Percentiles rank a stretch among this genome's conserved stretches.
Evolutionary conservation across 108 stramenopile species (phyloP).

Genomic region (Aurantiochytrium sp.): DNA sequence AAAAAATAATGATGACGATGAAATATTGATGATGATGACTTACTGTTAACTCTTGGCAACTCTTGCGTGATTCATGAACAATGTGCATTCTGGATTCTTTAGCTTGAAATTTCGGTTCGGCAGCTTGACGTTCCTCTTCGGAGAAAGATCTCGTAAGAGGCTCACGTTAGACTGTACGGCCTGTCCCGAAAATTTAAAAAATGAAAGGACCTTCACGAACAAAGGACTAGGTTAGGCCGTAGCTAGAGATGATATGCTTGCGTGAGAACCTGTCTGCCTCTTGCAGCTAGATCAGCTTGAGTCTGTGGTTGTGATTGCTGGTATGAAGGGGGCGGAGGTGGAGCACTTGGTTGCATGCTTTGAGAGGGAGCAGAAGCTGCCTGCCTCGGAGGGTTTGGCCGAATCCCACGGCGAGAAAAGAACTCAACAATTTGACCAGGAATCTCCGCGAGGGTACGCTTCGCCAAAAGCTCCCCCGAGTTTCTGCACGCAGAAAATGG

Average conservation of each 20-base stretch:
- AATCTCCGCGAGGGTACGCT: not conserved
- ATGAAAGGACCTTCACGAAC: not conserved
- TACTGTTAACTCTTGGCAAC: no score
- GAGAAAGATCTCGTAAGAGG: no score
- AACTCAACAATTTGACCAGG: not conserved
- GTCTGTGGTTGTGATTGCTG: not conserved
- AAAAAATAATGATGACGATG: no score
- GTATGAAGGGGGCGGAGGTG: not conserved
- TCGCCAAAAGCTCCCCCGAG: not conserved
- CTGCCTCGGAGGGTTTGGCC: not conserved
- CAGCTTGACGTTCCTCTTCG: no score
- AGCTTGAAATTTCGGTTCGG: no score
- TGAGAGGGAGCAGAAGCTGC: not conserved
- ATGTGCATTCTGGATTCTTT: no score
- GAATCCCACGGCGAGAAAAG: not conserved
- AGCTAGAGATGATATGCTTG: not conserved
- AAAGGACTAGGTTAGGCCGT: not conserved
- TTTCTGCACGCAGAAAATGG: constrained; percentile 2
- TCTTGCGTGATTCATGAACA: no score
- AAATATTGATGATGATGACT: no score
- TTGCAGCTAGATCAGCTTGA: not conserved
- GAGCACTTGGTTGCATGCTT: not conserved
- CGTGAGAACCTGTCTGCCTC: not conserved
- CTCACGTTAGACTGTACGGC: no score
- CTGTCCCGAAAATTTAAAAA: no score